Conservation (phyloP, 495 filamentous ascomycete species). For the Neurospora discreta region DNA sequence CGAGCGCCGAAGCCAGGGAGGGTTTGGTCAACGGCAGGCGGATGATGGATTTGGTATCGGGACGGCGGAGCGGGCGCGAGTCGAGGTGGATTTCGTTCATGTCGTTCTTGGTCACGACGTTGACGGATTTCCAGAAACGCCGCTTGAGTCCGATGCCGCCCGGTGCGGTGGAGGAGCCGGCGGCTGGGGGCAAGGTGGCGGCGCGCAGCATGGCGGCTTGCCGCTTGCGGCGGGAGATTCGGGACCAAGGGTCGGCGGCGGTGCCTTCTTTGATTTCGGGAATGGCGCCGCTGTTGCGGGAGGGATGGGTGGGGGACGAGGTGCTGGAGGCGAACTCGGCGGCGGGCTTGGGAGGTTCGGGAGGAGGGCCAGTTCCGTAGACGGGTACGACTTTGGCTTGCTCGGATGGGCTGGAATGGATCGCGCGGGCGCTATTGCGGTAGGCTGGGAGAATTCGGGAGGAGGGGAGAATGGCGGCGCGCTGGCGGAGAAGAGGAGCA, state of each 20-base stretch:
- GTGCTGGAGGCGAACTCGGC: slow-evolving; percentile 29
- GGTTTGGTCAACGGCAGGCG: slow-evolving; percentile 62
- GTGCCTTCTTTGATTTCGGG: background rate
- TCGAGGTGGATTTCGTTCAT: slow-evolving; percentile 67
- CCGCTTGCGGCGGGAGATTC: slow-evolving; percentile 39
- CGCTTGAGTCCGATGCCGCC: slow-evolving; percentile 36
- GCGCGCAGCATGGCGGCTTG: slow-evolving; percentile 40
- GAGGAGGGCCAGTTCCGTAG: slow-evolving; percentile 76
- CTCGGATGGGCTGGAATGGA: slow-evolving; percentile 30
- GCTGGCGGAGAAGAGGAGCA: slow-evolving; percentile 2
- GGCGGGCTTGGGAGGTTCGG: slow-evolving; percentile 55
- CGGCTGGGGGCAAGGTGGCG: slow-evolving; percentile 6
- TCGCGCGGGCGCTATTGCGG: slow-evolving; percentile 10
- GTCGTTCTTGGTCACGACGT: slow-evolving; percentile 31
- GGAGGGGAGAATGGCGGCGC: background rate
- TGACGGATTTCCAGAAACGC: slow-evolving; percentile 77
- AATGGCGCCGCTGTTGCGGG: background rate
- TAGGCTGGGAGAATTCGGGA: background rate
- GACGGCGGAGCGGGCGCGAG: slow-evolving; percentile 64
- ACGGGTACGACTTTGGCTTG: slow-evolving; percentile 48
- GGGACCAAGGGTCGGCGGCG: slow-evolving; percentile 27
- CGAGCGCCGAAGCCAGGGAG: slow-evolving; percentile 74
- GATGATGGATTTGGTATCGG: slow-evolving; percentile 52
- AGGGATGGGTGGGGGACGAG: background rate
- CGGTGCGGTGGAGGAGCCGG: background rate